These are phyloP conservation scores for Protomyces lactucae-debilis DNA, from an alignment of 1,139 yeast species.

Conservation along the genomic window DNA sequence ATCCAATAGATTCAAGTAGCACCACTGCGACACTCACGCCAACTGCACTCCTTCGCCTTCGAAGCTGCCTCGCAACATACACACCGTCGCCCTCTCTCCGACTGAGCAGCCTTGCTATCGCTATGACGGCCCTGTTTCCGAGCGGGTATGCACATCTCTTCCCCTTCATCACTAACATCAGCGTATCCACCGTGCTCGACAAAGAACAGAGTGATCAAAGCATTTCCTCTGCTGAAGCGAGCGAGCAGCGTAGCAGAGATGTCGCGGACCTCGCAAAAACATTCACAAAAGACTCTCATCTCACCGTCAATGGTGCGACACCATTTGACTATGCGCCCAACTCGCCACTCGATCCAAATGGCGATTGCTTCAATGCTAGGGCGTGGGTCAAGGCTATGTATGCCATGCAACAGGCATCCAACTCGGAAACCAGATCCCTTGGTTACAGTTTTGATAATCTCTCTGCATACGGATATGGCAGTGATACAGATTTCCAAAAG, in stretches of 20 bases:
- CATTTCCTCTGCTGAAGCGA: background rate
- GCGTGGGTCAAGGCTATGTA: slow-evolving; percentile 72
- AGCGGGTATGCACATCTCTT: background rate
- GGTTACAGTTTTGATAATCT: slow-evolving; percentile 67
- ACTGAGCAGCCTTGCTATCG: background rate
- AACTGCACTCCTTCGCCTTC: too few species aligned
- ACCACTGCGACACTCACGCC: too few species aligned
- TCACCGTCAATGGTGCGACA: background rate
- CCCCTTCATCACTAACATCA: background rate
- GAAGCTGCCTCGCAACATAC: too few species aligned
- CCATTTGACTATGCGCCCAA: slow-evolving; percentile 38
- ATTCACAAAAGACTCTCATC: background rate
- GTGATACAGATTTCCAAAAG: slow-evolving; percentile 74
- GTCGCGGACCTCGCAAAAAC: background rate
- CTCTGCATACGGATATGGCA: slow-evolving; percentile 68
- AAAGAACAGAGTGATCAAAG: background rate
- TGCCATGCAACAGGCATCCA: slow-evolving; percentile 52
- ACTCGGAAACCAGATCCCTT: slow-evolving; percentile 58
- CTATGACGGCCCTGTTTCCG: background rate
- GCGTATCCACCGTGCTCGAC: background rate
- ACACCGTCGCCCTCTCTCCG: too few species aligned
- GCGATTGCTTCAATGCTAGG: slow-evolving; percentile 55
- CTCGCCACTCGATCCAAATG: slow-evolving; percentile 51
- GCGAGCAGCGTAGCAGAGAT: background rate
- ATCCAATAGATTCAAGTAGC: too few species aligned